A percentile compares a stretch with the other conserved stretches of the same genome.
These are phyloP conservation scores for Trichoderma brevicompactum DNA, from an alignment of 2,329 filamentous ascomycete species.

Conservation along the genomic window DNA sequence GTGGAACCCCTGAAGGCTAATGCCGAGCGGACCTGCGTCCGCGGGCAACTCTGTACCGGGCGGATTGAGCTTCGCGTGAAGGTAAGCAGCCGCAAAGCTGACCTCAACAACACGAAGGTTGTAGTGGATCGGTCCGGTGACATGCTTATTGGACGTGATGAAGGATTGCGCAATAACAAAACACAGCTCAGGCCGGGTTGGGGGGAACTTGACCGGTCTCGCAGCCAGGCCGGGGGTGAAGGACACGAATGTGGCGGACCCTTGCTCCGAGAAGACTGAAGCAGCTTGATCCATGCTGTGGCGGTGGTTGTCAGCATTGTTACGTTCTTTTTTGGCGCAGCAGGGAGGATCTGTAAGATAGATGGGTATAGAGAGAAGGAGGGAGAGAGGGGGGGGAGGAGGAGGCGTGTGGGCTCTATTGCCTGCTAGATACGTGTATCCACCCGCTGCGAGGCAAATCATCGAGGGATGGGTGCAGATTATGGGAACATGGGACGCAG, in stretches of 20 bases:
- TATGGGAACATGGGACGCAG: slow-evolving; percentile 11
- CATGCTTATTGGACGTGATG: slow-evolving; percentile 91
- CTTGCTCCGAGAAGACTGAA: slow-evolving; percentile 87
- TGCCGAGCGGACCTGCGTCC: slow-evolving; percentile 81
- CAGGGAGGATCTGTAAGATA: background rate
- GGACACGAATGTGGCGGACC: slow-evolving; percentile 85
- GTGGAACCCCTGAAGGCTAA: slow-evolving; percentile 86
- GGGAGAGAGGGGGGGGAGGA: background rate
- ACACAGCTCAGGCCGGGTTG: slow-evolving; percentile 78
- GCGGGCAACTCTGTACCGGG: slow-evolving; percentile 65
- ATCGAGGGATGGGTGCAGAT: background rate
- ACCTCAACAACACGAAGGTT: slow-evolving; percentile 97
- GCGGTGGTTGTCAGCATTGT: slow-evolving; percentile 24
- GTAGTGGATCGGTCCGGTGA: slow-evolving; percentile 91
- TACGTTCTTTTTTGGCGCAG: background rate
- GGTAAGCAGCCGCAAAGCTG: slow-evolving; percentile 78
- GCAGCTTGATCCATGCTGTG: slow-evolving; percentile 93
- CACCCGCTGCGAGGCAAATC: slow-evolving; percentile 28
- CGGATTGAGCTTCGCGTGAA: slow-evolving; percentile 63
- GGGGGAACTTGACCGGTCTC: slow-evolving; percentile 79
- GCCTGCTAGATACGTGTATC: slow-evolving; percentile 9
- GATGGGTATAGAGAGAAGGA: background rate
- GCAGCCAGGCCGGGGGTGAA: slow-evolving; percentile 81
- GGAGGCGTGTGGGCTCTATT: background rate
- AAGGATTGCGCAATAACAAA: slow-evolving; percentile 96